Base-by-base conservation (phyloP, 2,329 filamentous ascomycete genomes). In the Conoideocrella luteorostrata region DNA sequence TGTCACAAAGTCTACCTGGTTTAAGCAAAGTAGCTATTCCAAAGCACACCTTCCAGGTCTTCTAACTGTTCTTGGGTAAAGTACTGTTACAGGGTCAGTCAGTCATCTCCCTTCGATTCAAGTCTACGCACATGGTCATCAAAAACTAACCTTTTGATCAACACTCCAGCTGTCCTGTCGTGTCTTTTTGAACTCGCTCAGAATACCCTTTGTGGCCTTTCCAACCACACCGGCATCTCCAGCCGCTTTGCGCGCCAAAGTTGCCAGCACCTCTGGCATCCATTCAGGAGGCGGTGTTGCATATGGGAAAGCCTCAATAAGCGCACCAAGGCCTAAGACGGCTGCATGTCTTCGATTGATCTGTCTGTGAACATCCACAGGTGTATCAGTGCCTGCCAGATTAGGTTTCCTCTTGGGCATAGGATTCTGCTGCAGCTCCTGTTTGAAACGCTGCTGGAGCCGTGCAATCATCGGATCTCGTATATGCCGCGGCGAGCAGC, bases 151-250 rank as follows among this genome's bases (percentile, higher is more conserved):
- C 85, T 95, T 97, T 55, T 95, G 88, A 69, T 98, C 93, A 48
- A 95, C 91, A 57, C 84, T 84, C 93, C 93, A 98, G 53, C 91
- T 98, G 71, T 98, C 93, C 65, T 98, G 93, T 62, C 93, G 82
- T 36, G 93, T 98, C 78, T 98, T 98, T 72, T 98, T 98, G 74
- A 98, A 98, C 58, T 98, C 94, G 48, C 89, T 89, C 52, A 98
- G 71, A 28, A 96, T 90, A 15, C 77, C 78, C 75, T 98, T 98
- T 10, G 95, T 94, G 47, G 91, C 93, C 67, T 95, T 95, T 3
- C 93, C 93, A 43, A 98, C 90, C 46, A 94, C 84, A 1, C 93
- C 93, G 0, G 88, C 82, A 57, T 98, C 93, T 37, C 80, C 87
- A 1, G 91, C 89, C 9, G 94, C 90, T 52, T 84, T 83, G 28